Evolutionary conservation across 257 asterid species (phyloP).

Genomic region (Echium plantagineum): DNA sequence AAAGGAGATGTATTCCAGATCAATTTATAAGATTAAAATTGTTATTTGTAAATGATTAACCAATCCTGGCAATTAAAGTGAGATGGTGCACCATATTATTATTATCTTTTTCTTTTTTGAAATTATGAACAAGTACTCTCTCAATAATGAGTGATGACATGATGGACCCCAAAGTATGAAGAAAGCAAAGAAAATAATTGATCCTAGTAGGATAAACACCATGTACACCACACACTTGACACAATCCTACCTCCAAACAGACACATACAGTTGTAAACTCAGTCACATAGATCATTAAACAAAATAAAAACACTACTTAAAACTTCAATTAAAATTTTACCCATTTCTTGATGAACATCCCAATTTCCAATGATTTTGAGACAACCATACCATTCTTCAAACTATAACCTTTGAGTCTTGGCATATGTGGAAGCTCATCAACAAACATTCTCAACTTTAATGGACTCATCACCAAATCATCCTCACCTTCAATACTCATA

Average conservation of each 20-base stretch:
- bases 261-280: too few relatives aligned
- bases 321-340: too few relatives aligned
- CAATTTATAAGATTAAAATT: too few relatives aligned
- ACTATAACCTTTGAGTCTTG: constrained; percentile 48
- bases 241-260: neutral
- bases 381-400: constrained; percentile 22
- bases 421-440: constrained; percentile 60
- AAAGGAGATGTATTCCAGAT: too few relatives aligned
- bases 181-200: neutral
- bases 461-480: constrained; percentile 20
- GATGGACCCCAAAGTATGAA: neutral
- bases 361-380: constrained; percentile 37
- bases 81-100: too few relatives aligned
- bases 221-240: neutral
- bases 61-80: too few relatives aligned
- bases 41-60: too few relatives aligned
- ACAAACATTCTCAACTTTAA: constrained; percentile 56
- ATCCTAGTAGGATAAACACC: neutral
- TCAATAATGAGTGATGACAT: neutral
- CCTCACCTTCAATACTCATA: constrained; percentile 30
- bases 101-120: too few relatives aligned
- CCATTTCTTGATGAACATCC: constrained; percentile 81
- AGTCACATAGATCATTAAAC: too few relatives aligned
- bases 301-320: too few relatives aligned
- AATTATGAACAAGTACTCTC: neutral